Conservation (phyloP, 1,284 basidiomycete species). For the Malassezia cuniculi region DNA sequence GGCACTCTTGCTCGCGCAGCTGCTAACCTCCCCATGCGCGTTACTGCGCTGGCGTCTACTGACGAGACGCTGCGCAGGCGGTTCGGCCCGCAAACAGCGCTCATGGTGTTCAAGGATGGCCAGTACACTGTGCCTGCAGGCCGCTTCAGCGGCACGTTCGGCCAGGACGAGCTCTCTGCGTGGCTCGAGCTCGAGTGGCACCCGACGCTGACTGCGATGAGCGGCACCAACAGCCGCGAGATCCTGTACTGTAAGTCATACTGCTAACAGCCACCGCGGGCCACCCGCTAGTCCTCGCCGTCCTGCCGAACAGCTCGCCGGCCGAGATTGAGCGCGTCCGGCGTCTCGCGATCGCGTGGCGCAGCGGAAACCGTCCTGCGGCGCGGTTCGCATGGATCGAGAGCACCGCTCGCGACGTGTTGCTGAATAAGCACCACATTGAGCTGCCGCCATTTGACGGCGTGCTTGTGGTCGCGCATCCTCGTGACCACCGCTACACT, state of each 20-base stretch:
- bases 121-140: constrained; percentile 2
- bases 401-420: constrained; percentile 29
- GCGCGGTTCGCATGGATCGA: constrained; percentile 40
- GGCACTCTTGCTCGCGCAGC: too few relatives aligned
- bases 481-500: too few relatives aligned
- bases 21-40: too few relatives aligned
- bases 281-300: constrained; percentile 29
- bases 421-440: constrained; percentile 8
- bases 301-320: constrained; percentile 20
- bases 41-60: too few relatives aligned
- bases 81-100: too few relatives aligned
- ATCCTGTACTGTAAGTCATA: too few relatives aligned
- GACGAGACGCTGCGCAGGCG: too few relatives aligned
- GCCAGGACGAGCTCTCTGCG: constrained; percentile 7
- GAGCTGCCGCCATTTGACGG: too few relatives aligned
- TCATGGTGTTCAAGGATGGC: constrained; percentile 42
- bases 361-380: constrained; percentile 1
- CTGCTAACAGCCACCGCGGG: too few relatives aligned
- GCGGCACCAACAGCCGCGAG: constrained; percentile 25
- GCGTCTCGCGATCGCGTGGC: constrained; percentile 21
- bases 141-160: constrained; percentile 8
- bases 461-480: too few relatives aligned
- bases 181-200: constrained; percentile 29
- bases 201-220: constrained; percentile 28
- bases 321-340: constrained; percentile 21